Evolutionary conservation across 1,284 basidiomycete species (phyloP).

Genomic region (Lignosus rhinocerotis): DNA sequence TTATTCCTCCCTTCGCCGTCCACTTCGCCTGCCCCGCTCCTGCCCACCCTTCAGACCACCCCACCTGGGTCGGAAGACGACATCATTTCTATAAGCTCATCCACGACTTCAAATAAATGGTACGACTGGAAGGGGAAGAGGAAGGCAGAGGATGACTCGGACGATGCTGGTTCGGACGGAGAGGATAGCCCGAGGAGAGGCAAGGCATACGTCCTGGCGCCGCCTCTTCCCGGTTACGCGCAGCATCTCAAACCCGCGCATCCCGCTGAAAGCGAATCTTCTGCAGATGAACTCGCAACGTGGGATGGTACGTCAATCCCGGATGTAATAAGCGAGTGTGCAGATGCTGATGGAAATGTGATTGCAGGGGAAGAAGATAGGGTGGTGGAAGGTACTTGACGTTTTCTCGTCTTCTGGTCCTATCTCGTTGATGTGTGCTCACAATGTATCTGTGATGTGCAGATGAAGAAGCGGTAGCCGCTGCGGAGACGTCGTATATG

Average conservation of each 20-base stretch:
- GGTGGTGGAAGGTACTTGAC: slow-evolving; percentile 4
- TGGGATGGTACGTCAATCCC: slow-evolving; percentile 23
- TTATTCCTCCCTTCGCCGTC: slow-evolving; percentile 28
- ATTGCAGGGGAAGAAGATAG: slow-evolving; percentile 12
- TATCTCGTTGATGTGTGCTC: neutral
- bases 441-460: slow-evolving; percentile 1
- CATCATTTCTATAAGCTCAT: neutral
- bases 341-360: neutral
- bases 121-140: slow-evolving; percentile 14
- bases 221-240: slow-evolving; percentile 31
- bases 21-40: slow-evolving; percentile 9
- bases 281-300: slow-evolving; percentile 17
- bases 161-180: neutral
- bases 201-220: slow-evolving; percentile 15
- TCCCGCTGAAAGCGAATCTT: neutral
- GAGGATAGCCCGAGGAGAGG: neutral
- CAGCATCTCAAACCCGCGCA: slow-evolving; percentile 15
- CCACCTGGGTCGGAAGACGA: neutral
- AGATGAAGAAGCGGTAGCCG: slow-evolving; percentile 20
- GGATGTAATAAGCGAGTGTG: neutral
- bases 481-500: slow-evolving; percentile 38
- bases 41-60: neutral
- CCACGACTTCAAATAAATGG: neutral
- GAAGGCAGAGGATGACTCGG: neutral
- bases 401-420: neutral